Base-by-base conservation (phyloP, 2,329 filamentous ascomycete genomes). In the Ramichloridium luteum region DNA sequence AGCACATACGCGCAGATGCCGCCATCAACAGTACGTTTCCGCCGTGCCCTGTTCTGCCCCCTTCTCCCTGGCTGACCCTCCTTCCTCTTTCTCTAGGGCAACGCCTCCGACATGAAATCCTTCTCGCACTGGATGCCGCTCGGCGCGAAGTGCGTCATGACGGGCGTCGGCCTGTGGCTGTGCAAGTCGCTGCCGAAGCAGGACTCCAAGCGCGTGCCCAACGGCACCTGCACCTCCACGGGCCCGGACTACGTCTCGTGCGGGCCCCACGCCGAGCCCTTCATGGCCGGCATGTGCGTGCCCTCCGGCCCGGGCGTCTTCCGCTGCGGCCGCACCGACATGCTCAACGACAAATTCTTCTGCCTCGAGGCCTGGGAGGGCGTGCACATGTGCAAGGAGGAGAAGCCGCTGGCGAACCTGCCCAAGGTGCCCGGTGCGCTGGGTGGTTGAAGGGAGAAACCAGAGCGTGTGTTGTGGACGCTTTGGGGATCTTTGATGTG, bases 331-430 rank as follows among this genome's bases (percentile, higher is more conserved):
- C 20, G 20, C 20, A n/a, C 8, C 8, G 20, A 23, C n/a, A 8
- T 23, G 8, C 20, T 23, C 20, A n/a, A 8, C 20, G 20, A 23
- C 20, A 23, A 23, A 23, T 23, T 8, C 20, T 23, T 23, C 20
- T 23, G 20, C 20, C 20, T 23, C 20, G 20, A 23, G 20, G 20
- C 20, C 8, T 23, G 20, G 20, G 20, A 23, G 20, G 20, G 20
- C 8, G 20, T 23, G 8, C 20, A 23, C 20, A 23, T 23, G 20
- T 23, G 20, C n/a, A 23, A 94, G 62, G 68, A 86, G 30, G 68
- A 83, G n/a, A 66, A 84, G 22, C 52, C 94, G 42, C 48, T 93
- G 3, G 47, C 55, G 4, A 80, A 85, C 49, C 59, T 96, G 20
- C 78, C 82, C 1, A 63, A 65, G 41, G 69, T 94, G 10, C 65